phyloP scores from a whole-genome alignment of 169 alveolate species.

The Plasmodium coatneyi region DNA sequence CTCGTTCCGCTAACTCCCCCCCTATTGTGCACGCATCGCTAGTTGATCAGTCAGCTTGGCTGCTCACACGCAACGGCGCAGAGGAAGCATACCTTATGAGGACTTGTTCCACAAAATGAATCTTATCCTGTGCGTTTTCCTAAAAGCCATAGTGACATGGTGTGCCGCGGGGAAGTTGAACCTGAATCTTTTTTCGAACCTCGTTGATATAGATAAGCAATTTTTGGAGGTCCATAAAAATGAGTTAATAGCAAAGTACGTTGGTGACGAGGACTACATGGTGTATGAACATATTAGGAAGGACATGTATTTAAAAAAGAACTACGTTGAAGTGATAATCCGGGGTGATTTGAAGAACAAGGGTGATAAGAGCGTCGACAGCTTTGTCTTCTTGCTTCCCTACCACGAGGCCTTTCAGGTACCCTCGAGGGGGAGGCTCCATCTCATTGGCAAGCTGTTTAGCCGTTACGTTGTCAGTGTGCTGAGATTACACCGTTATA shows the following conservation, averaged over 20 bases:
- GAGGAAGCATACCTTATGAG: background rate
- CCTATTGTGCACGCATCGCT: background rate
- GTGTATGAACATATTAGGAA: slow-evolving; percentile 45
- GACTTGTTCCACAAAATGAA: slow-evolving; percentile 19
- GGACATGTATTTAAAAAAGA: slow-evolving; percentile 36
- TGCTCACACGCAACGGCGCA: background rate
- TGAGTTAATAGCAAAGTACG: slow-evolving; percentile 25
- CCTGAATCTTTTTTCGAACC: background rate
- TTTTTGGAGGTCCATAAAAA: slow-evolving; percentile 21
- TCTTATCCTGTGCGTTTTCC: background rate
- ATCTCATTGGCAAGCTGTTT: background rate
- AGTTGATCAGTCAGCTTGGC: background rate
- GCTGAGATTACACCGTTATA: too few species aligned
- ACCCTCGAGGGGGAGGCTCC: background rate
- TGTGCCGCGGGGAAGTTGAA: slow-evolving; percentile 10
- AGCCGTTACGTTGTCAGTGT: background rate
- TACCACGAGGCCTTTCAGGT: slow-evolving; percentile 75
- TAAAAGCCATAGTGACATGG: background rate
- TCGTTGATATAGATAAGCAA: slow-evolving; percentile 25
- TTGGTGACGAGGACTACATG: background rate
- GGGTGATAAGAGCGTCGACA: background rate
- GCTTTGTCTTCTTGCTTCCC: slow-evolving; percentile 37
- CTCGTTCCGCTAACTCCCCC: background rate
- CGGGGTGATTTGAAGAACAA: slow-evolving; percentile 38
- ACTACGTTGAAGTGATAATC: slow-evolving; percentile 26